Base-by-base conservation (phyloP, 2,329 filamentous ascomycete species). In the Paradendryphiella salina region DNA sequence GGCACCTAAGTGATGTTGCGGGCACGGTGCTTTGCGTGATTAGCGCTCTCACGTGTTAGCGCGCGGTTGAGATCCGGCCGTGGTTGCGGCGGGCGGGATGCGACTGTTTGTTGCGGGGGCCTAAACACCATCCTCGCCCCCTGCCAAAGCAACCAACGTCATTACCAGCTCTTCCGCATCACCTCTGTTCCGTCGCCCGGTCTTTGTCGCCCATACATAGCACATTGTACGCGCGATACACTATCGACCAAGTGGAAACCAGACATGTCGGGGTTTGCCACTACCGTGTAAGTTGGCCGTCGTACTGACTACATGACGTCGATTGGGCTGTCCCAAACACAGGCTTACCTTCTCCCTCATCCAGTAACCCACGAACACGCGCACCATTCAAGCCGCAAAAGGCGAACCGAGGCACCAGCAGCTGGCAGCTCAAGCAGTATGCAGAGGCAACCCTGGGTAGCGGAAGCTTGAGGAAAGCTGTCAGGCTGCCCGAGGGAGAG, bases 391-490 rank as follows among this genome's bases (percentile, higher is more conserved):
- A 92, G 71, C 90, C 93, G 31, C 89, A 92, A 67, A 87, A 87
- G 56, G 79, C 86, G 35, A 88, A 87, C 69, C 95, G 94, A 74
- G 91, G 92, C 50, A 95, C 90, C 46, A 89, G 85, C 64, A 95
- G 83, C 73, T 96, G 96, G 79, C 94, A 97, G 76, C 81, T 99
- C 63, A 88, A 94, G 75, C 94, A 99, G 75, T 99, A 97, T 81
- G 94, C 94, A 44, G 95, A 99, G 75, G 94, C 95, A 37, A 99
- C 94, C 9, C 82, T 99, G 31, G 94, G 94, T 29, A 95, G 90
- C 64, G 94, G 94, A 40, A 96, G 92, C 75, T 77, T 99, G 76
- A 85, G 91, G 67, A 97, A 99, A 79, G 91, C 96, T 21, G 94
- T 99, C 61, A 96, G 93, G 80, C 80, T 99, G 55, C 94, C 95